A percentile compares a stretch with the other conserved stretches of the same genome.
These are phyloP conservation scores for Argentina anserina DNA, from an alignment of 306 rosid genomes.

Conservation along the genomic window DNA sequence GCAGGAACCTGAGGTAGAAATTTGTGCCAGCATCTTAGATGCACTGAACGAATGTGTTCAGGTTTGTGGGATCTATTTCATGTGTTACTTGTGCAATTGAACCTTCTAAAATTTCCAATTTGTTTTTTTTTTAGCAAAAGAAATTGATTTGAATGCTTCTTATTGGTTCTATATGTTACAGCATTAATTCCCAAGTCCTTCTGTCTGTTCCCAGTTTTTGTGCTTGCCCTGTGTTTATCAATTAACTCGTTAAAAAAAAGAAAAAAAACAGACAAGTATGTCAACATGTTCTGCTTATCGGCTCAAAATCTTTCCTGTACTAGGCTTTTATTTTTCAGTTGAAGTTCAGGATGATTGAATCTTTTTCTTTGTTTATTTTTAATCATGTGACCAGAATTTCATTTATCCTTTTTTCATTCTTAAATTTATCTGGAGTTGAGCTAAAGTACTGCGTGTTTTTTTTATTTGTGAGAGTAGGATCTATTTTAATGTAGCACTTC, in stretches of 20 bases:
- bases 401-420: not conserved
- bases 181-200: not conserved
- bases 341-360: too few relatives aligned
- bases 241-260: not conserved
- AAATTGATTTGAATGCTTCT: not conserved
- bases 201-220: not conserved
- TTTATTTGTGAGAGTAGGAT: not conserved
- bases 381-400: too few relatives aligned
- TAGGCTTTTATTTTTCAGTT: too few relatives aligned
- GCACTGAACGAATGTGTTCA: conserved; percentile 87
- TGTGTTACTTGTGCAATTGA: not conserved
- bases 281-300: too few relatives aligned
- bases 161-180: not conserved
- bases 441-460: not conserved
- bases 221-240: not conserved
- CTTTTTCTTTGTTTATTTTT: too few relatives aligned
- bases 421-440: not conserved
- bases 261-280: not conserved
- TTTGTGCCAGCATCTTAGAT: conserved; percentile 90
- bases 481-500: not conserved
- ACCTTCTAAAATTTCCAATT: too few relatives aligned
- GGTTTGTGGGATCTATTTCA: conserved; percentile 39
- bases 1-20: conserved; percentile 97
- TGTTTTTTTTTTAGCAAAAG: too few relatives aligned
- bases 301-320: too few relatives aligned